phyloP scores from a whole-genome alignment of 108 stramenopile genomes.

The Fistulifera solaris region DNA sequence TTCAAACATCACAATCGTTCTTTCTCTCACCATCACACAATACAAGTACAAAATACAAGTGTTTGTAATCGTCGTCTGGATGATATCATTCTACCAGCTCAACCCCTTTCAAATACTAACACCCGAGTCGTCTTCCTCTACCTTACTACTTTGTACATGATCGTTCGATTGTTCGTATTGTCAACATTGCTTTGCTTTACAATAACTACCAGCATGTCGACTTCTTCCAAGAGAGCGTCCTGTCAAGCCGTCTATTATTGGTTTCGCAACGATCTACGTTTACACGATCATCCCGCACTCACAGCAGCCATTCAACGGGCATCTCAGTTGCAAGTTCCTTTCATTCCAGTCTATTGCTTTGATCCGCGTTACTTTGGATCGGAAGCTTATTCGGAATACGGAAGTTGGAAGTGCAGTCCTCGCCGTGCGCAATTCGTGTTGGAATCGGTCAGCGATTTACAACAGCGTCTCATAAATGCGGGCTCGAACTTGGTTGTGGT shows the following conservation, averaged over 20 bases:
- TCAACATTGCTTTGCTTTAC: neutral
- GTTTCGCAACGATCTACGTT: constrained; percentile 70
- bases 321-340: constrained; percentile 9
- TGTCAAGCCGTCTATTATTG: constrained; percentile 36
- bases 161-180: too few relatives aligned
- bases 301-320: constrained; percentile 23
- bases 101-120: too few relatives aligned
- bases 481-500: constrained; percentile 52
- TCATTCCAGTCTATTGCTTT: constrained; percentile 72
- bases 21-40: too few relatives aligned
- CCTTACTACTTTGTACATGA: too few relatives aligned
- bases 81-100: too few relatives aligned
- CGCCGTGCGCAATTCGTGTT: constrained; percentile 67
- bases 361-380: constrained; percentile 67
- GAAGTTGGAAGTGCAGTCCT: constrained; percentile 59
- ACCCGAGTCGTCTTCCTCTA: too few relatives aligned
- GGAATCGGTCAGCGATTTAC: constrained; percentile 62
- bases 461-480: constrained; percentile 36
- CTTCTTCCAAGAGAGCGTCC: neutral
- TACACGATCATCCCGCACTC: constrained; percentile 77
- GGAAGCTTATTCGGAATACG: constrained; percentile 27
- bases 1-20: too few relatives aligned
- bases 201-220: constrained; percentile 11
- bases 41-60: too few relatives aligned
- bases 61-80: too few relatives aligned